Evolutionary conservation across 176 grass and related monocot genomes (phyloP).

Genomic region (Bonia amplexicaulis): DNA sequence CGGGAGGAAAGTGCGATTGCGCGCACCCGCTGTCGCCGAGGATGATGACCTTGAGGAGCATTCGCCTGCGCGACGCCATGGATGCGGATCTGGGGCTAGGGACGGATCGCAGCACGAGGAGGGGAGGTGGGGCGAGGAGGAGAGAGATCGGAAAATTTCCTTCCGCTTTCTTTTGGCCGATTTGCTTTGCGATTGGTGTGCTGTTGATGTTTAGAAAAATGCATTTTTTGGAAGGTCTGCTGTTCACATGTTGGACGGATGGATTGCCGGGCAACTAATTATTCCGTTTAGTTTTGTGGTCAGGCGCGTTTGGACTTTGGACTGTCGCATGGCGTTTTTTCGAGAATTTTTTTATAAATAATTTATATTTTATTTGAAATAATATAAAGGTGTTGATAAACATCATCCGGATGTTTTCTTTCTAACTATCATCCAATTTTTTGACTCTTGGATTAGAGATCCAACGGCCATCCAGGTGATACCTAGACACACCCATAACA

Average conservation of each 20-base stretch:
- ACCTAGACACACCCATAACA: too few species aligned
- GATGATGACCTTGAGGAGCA: slow-evolving; percentile 99
- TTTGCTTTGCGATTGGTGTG: background rate
- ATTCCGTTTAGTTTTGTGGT: background rate
- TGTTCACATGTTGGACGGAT: background rate
- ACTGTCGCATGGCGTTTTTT: background rate
- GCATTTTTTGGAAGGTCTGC: background rate
- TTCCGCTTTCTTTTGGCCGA: background rate
- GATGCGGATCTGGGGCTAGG: slow-evolving; percentile 11
- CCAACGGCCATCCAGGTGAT: too few species aligned
- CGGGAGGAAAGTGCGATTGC: background rate
- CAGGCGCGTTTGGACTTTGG: background rate
- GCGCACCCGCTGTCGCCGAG: slow-evolving; percentile 96
- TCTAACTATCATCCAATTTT: too few species aligned
- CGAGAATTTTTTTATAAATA: too few species aligned
- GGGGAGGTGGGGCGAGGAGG: too few species aligned
- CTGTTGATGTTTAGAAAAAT: background rate
- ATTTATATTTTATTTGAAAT: too few species aligned
- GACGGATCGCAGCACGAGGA: background rate
- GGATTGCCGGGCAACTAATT: background rate
- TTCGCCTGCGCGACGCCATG: slow-evolving; percentile 90
- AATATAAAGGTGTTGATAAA: too few species aligned
- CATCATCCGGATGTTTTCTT: too few species aligned
- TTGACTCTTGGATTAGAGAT: too few species aligned
- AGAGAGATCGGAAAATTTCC: background rate